phyloP scores from a whole-genome alignment of 208 protist genomes.

The Trypanosoma boissoni region DNA sequence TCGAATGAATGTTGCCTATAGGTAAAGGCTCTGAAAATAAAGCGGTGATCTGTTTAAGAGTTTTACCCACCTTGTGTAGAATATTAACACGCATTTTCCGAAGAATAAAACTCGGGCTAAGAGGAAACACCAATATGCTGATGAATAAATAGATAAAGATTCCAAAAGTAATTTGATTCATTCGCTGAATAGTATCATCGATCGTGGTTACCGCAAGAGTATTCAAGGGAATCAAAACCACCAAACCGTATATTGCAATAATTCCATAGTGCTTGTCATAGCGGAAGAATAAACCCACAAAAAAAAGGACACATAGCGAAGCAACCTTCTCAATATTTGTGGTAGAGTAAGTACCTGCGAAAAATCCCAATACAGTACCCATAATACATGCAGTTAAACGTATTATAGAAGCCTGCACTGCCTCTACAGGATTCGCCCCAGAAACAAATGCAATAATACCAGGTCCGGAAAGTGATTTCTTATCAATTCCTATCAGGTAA shows the following conservation, averaged over 20 bases:
- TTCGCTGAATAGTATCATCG: constrained; percentile 66
- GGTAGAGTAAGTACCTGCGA: constrained; percentile 72
- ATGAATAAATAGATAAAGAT: constrained; percentile 90
- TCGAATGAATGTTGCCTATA: neutral
- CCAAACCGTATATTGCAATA: constrained; percentile 86
- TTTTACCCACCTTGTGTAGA: constrained; percentile 51
- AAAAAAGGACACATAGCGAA: constrained; percentile 80
- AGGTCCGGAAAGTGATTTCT: constrained; percentile 64
- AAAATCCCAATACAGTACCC: constrained; percentile 87
- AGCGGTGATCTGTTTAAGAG: constrained; percentile 45
- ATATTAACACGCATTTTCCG: constrained; percentile 77
- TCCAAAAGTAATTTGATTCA: constrained; percentile 90
- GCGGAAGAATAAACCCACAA: constrained; percentile 74
- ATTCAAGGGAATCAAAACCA: constrained; percentile 81
- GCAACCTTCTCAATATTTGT: constrained; percentile 68
- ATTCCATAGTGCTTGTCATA: constrained; percentile 82
- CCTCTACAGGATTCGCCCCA: constrained; percentile 81
- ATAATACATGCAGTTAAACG: constrained; percentile 82
- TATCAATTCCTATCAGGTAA: constrained; percentile 66
- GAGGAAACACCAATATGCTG: constrained; percentile 65
- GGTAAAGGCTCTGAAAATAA: constrained; percentile 56
- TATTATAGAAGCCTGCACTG: constrained; percentile 79
- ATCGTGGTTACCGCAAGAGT: constrained; percentile 51
- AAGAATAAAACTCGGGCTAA: constrained; percentile 72
- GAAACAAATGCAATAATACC: constrained; percentile 90